A percentile compares a stretch with the other conserved stretches of the same genome.
These are phyloP conservation scores for Ogataea paraovalis DNA, from an alignment of 805 yeast species.

Conservation along the genomic window DNA sequence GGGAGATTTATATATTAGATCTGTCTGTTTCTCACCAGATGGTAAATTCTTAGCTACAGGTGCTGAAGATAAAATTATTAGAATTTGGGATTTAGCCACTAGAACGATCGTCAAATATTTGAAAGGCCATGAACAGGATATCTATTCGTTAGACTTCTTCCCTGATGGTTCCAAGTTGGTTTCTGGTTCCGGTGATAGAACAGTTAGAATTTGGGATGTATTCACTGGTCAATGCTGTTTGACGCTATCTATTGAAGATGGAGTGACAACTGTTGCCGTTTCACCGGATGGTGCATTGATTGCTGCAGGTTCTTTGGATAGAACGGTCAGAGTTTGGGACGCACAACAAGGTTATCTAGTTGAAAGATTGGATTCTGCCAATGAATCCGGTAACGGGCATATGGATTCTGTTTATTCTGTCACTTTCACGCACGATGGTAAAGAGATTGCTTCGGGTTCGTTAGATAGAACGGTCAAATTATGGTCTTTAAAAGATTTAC, in stretches of 20 bases:
- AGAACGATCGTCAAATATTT: conserved; percentile 80
- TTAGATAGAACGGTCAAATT: conserved; percentile 93
- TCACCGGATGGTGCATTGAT: conserved; percentile 92
- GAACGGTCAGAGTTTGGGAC: conserved; percentile 97
- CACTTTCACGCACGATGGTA: conserved; percentile 86
- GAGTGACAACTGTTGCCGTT: conserved; percentile 96
- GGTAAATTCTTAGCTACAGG: conserved; percentile 92
- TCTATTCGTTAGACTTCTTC: conserved; percentile 91
- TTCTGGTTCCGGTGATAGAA: conserved; percentile 94
- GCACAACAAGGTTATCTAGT: conserved; percentile 87
- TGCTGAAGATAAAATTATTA: conserved; percentile 83
- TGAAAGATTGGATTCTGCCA: conserved; percentile 87
- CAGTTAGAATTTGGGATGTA: conserved; percentile 95
- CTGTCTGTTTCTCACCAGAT: conserved; percentile 96
- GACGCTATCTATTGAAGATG: conserved; percentile 90
- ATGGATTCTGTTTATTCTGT: conserved; percentile 94
- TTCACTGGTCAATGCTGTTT: conserved; percentile 83
- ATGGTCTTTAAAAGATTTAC: conserved; percentile 77
- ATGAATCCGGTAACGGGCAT: conserved; percentile 87
- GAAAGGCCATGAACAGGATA: conserved; percentile 96
- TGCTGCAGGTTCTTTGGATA: conserved; percentile 95
- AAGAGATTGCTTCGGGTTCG: conserved; percentile 90
- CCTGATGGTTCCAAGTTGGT: conserved; percentile 91
- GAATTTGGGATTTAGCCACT: conserved; percentile 93
- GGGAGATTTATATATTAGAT: conserved; percentile 87